These are phyloP conservation scores for Fistulinella prunicolor DNA, from an alignment of 768 basidiomycete species.

Conservation along the genomic window DNA sequence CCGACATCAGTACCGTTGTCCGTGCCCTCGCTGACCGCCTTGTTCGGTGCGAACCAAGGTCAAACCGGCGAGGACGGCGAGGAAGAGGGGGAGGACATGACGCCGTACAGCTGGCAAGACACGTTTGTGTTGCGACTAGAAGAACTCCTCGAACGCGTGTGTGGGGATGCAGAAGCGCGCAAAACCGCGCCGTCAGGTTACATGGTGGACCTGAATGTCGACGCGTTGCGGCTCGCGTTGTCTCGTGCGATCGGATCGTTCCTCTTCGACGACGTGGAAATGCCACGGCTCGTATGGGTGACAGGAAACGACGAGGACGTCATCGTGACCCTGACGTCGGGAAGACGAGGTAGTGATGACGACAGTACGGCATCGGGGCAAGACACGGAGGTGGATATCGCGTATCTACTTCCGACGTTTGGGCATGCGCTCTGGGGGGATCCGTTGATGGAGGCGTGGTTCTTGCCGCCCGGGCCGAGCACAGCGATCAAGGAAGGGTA, in stretches of 20 bases:
- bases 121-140: constrained; percentile 64
- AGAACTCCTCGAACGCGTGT: constrained; percentile 43
- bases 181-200: constrained; percentile 4
- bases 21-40: constrained; percentile 13
- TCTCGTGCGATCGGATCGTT: constrained; percentile 72
- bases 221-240: constrained; percentile 47
- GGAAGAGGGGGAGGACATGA: constrained; percentile 22
- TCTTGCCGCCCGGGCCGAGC: constrained; percentile 48
- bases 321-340: constrained; percentile 41
- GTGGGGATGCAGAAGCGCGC: no score
- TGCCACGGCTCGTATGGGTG: constrained; percentile 64
- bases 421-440: constrained; percentile 71
- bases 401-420: constrained; percentile 40
- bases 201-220: constrained; percentile 30
- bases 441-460: constrained; percentile 67
- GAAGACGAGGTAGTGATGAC: constrained; percentile 3
- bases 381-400: constrained; percentile 26
- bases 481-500: constrained; percentile 62
- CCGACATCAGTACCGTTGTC: constrained; percentile 27
- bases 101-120: constrained; percentile 69
- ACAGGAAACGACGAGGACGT: constrained; percentile 59
- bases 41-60: constrained; percentile 7
- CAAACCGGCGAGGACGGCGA: constrained; percentile 10
- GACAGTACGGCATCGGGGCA: constrained; percentile 2
- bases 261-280: constrained; percentile 75